phyloP scores from a whole-genome alignment of 331 rosid species.

The Pyracantha coccinea region DNA sequence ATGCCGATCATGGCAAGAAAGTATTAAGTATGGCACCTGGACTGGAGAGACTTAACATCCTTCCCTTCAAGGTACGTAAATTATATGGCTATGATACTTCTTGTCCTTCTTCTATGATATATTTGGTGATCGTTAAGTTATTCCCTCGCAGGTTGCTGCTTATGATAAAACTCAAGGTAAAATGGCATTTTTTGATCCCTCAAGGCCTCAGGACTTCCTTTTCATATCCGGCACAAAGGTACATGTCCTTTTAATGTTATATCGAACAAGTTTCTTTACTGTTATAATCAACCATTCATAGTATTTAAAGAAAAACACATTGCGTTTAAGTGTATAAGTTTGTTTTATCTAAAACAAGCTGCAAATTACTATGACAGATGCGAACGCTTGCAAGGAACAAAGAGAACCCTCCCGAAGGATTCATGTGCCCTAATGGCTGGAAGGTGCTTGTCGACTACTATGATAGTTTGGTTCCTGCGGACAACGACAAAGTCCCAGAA shows the following conservation, averaged over 20 bases:
- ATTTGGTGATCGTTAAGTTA: slow-evolving; percentile 5
- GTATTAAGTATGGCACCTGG: slow-evolving; percentile 99
- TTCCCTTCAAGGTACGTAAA: slow-evolving; percentile 76
- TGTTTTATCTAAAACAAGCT: not conserved
- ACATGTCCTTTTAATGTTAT: not conserved
- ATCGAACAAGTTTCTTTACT: not conserved
- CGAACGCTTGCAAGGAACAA: slow-evolving; percentile 84
- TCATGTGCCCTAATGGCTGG: slow-evolving; percentile 99
- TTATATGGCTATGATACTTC: not conserved
- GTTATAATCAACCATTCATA: not conserved
- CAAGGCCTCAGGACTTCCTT: slow-evolving; percentile 81
- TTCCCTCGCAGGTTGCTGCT: slow-evolving; percentile 76
- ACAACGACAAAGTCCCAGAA: slow-evolving; percentile 56
- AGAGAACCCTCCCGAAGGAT: slow-evolving; percentile 95
- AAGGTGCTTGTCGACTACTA: slow-evolving; percentile 84
- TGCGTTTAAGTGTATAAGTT: not conserved
- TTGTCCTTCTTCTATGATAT: not conserved
- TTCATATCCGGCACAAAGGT: slow-evolving; percentile 99
- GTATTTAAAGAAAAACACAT: not conserved
- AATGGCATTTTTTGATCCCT: slow-evolving; percentile 97
- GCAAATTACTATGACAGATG: slow-evolving; percentile 48
- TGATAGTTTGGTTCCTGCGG: slow-evolving; percentile 55
- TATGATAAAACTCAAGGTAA: slow-evolving; percentile 90
- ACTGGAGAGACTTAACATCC: slow-evolving; percentile 85
- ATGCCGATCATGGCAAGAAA: slow-evolving; percentile 98